Percentiles rank a stretch among this genome's conserved stretches.
phyloP scores from a whole-genome alignment of 805 yeast genomes.

The Komagataella mondaviorum region DNA sequence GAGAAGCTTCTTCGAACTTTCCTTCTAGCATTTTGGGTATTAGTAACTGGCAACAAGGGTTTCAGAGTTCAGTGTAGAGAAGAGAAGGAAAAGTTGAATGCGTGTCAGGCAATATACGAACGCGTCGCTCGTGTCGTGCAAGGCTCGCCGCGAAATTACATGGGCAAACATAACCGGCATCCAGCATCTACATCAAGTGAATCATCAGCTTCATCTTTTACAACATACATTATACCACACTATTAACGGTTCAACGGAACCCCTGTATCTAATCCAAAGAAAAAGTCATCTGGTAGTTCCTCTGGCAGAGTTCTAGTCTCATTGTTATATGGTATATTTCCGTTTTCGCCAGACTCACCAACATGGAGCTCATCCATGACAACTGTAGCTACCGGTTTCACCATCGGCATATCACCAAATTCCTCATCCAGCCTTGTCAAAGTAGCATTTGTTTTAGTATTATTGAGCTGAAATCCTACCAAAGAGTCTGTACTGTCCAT shows the following conservation, averaged over 20 bases:
- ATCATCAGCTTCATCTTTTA: neutral
- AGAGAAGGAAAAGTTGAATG: neutral
- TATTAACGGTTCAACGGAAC: neutral
- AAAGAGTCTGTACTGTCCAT: conserved; percentile 11
- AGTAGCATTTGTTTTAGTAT: conserved; percentile 19
- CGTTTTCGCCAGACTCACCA: neutral
- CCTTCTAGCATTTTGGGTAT: conserved; percentile 75
- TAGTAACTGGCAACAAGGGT: neutral
- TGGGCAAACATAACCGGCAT: neutral
- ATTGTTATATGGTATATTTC: neutral
- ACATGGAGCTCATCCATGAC: neutral
- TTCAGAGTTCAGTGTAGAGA: neutral
- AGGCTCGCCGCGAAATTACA: neutral
- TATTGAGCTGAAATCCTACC: conserved; percentile 13
- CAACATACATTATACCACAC: neutral
- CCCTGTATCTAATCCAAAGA: neutral
- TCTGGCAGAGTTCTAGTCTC: neutral
- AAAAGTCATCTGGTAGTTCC: neutral
- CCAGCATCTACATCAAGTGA: neutral
- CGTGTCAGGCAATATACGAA: neutral
- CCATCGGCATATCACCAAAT: neutral
- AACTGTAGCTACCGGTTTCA: neutral
- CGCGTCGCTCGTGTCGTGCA: neutral
- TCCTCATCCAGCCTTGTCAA: neutral
- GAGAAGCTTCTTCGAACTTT: conserved; percentile 84